Evolutionary conservation across 1,284 basidiomycete species (phyloP).

Genomic region (Phlebopus sp.): DNA sequence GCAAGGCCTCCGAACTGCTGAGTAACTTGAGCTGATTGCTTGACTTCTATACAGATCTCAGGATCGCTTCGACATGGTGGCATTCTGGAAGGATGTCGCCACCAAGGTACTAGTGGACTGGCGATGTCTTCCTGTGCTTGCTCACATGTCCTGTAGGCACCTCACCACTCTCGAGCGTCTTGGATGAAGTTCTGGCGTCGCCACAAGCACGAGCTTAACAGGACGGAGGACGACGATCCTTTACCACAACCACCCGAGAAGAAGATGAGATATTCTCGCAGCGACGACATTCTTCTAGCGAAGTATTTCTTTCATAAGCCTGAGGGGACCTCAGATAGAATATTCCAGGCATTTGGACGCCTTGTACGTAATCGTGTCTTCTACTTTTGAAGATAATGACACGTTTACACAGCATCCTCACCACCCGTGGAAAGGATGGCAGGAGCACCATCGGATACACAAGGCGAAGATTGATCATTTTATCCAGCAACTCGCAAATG

Average conservation of each 20-base stretch:
- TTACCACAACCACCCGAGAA: constrained; percentile 74
- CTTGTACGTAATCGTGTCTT: constrained; percentile 40
- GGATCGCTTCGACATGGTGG: constrained; percentile 73
- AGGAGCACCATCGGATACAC: constrained; percentile 82
- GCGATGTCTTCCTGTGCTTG: neutral
- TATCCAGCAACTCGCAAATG: constrained; percentile 54
- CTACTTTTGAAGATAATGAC: constrained; percentile 1
- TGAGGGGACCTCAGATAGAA: constrained; percentile 74
- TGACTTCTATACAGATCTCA: constrained; percentile 42
- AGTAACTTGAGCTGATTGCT: constrained; percentile 2
- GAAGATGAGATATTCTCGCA: constrained; percentile 76
- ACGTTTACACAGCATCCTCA: constrained; percentile 59
- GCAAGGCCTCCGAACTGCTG: constrained; percentile 18
- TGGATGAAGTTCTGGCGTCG: constrained; percentile 89
- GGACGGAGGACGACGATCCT: constrained; percentile 59
- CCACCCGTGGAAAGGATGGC: constrained; percentile 89
- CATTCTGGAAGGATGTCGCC: constrained; percentile 83
- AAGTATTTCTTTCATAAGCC: constrained; percentile 65
- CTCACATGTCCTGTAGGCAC: constrained; percentile 47
- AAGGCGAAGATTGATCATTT: constrained; percentile 80
- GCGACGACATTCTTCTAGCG: constrained; percentile 74
- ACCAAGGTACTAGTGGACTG: constrained; percentile 45
- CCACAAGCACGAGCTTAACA: constrained; percentile 76
- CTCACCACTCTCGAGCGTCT: constrained; percentile 81
- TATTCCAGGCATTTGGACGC: constrained; percentile 74